These are phyloP conservation scores for Curvularia lunata DNA, from an alignment of 2,329 filamentous ascomycete genomes.

Conservation along the genomic window DNA sequence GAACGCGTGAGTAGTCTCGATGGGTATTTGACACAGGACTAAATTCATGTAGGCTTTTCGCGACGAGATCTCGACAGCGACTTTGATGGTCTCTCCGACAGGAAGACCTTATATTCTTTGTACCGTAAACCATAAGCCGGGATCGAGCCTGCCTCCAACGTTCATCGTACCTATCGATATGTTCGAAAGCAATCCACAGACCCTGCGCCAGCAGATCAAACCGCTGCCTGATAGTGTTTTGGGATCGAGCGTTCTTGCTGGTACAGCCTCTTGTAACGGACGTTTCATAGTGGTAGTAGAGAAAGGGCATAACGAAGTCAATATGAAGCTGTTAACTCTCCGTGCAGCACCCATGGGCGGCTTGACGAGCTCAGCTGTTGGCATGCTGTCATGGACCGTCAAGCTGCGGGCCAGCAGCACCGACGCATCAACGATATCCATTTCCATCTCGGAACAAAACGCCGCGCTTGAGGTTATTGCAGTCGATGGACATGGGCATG, in stretches of 20 bases:
- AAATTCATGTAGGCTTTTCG: constrained; percentile 18
- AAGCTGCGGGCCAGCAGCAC: constrained; percentile 12
- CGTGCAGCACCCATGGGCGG: constrained; percentile 19
- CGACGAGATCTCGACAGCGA: constrained; percentile 25
- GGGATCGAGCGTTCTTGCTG: constrained; percentile 19
- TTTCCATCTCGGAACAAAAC: constrained; percentile 20
- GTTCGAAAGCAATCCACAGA: constrained; percentile 3
- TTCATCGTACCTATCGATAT: constrained; percentile 25
- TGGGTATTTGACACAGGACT: background rate
- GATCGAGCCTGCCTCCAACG: constrained; percentile 22
- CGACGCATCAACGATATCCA: constrained; percentile 20
- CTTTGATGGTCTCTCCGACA: constrained; percentile 22
- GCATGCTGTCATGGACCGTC: constrained; percentile 12
- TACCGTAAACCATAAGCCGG: constrained; percentile 26
- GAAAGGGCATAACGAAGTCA: constrained; percentile 4
- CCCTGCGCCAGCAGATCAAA: constrained; percentile 10
- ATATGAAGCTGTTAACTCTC: constrained; percentile 22
- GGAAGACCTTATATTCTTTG: constrained; percentile 26
- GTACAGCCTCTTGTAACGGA: constrained; percentile 22
- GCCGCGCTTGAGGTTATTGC: constrained; percentile 26
- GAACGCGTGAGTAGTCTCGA: constrained; percentile 17
- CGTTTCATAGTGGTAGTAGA: constrained; percentile 26
- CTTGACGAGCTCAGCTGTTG: constrained; percentile 18
- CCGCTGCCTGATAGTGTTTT: constrained; percentile 16
- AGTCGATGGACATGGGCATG: constrained; percentile 24